Conservation (phyloP, 2,329 filamentous ascomycete species). For the Diplodia seriata region DNA sequence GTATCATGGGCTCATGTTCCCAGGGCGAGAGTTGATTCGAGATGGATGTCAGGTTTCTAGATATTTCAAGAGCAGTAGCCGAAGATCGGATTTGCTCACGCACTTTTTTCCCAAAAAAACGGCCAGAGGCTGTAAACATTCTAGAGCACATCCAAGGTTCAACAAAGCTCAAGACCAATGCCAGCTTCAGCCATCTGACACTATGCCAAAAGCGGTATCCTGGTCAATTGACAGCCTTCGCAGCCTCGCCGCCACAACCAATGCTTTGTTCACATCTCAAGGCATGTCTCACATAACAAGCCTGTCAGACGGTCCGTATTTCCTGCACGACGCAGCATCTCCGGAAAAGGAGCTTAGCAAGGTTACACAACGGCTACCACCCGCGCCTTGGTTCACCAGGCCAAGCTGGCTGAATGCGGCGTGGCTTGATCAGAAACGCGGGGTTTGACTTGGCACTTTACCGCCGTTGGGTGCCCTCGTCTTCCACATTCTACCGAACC, state of each 20-base stretch:
- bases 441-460: conserved; percentile 26
- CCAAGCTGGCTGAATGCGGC: conserved; percentile 29
- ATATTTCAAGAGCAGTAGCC: neutral
- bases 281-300: conserved; percentile 9
- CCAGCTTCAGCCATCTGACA: too few species aligned
- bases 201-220: neutral
- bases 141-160: neutral
- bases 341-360: neutral
- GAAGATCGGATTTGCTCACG: neutral
- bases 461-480: neutral
- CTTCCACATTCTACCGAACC: neutral
- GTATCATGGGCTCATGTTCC: neutral
- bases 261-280: neutral
- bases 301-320: conserved; percentile 14
- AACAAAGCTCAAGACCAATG: neutral
- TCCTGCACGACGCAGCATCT: conserved; percentile 1
- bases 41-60: neutral
- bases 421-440: conserved; percentile 29
- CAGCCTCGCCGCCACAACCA: conserved; percentile 3
- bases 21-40: neutral
- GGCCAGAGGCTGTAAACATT: neutral
- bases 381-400: neutral
- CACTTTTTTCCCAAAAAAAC: neutral
- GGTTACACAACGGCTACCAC: neutral
- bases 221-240: neutral